A percentile compares a stretch with the other conserved stretches of the same genome.
Conservation (phyloP, 2,329 filamentous ascomycete species). For the Ophiognomonia clavigignenti-juglandacearum region DNA sequence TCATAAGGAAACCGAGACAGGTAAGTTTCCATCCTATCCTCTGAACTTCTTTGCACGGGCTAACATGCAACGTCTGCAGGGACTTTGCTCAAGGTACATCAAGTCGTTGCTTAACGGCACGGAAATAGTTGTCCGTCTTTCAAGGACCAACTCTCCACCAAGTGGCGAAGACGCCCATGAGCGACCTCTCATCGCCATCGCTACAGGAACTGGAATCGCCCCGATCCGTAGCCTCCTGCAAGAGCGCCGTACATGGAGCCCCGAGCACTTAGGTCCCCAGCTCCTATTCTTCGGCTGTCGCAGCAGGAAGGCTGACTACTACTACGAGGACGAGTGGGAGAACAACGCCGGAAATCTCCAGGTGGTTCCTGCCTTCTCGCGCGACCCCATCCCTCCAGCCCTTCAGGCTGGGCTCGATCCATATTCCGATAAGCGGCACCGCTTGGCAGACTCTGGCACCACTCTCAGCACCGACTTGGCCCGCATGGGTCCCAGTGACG, state of each 20-base stretch:
- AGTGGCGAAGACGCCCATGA: constrained; percentile 30
- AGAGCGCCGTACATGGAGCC: constrained; percentile 48
- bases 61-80: constrained; percentile 28
- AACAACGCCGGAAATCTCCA: constrained; percentile 22
- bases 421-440: background rate
- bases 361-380: constrained; percentile 43
- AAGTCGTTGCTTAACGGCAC: constrained; percentile 56
- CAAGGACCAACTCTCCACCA: constrained; percentile 44
- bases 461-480: background rate
- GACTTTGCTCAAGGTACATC: constrained; percentile 87
- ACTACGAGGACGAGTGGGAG: constrained; percentile 75
- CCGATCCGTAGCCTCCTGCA: constrained; percentile 78
- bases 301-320: constrained; percentile 70
- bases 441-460: background rate
- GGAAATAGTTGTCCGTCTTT: constrained; percentile 55
- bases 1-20: constrained; percentile 76
- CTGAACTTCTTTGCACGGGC: background rate
- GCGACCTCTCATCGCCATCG: constrained; percentile 69
- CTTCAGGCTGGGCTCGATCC: constrained; percentile 8
- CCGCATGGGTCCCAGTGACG: constrained; percentile 8
- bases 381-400: constrained; percentile 29
- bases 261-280: constrained; percentile 35
- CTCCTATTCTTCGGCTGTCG: constrained; percentile 83
- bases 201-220: constrained; percentile 81
- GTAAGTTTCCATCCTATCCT: background rate